These are phyloP conservation scores for Leccinum disarticulatum DNA, from an alignment of 768 basidiomycete species.

Conservation along the genomic window DNA sequence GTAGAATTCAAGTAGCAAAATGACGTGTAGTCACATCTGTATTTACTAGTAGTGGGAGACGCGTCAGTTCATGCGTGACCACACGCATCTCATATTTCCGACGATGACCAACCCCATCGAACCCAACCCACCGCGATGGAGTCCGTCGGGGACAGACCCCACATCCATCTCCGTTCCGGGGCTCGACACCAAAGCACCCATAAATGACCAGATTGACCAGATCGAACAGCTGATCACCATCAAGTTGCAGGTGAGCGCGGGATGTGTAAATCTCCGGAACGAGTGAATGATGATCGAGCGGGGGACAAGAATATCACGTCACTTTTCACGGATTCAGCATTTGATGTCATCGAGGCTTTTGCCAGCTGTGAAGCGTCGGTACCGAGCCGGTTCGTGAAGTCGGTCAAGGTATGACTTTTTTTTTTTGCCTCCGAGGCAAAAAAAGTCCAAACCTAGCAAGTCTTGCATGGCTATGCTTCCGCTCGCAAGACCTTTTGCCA, in stretches of 20 bases:
- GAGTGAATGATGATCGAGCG: slow-evolving; percentile 10
- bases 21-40: not conserved
- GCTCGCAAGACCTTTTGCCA: too few relatives aligned
- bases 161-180: slow-evolving; percentile 67
- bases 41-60: not conserved
- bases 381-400: slow-evolving; percentile 85
- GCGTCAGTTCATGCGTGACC: slow-evolving; percentile 28
- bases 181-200: slow-evolving; percentile 64
- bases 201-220: slow-evolving; percentile 86
- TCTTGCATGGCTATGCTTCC: too few relatives aligned
- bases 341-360: slow-evolving; percentile 76
- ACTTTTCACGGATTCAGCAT: slow-evolving; percentile 88
- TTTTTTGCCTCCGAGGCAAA: too few relatives aligned
- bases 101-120: slow-evolving; percentile 44
- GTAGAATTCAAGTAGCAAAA: too few relatives aligned
- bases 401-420: slow-evolving; percentile 64
- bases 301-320: slow-evolving; percentile 61
- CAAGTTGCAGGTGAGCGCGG: slow-evolving; percentile 68
- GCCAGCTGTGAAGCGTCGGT: slow-evolving; percentile 85
- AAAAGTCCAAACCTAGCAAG: too few relatives aligned
- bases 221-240: slow-evolving; percentile 95
- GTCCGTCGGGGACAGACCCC: slow-evolving; percentile 57
- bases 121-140: slow-evolving; percentile 68
- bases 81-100: slow-evolving; percentile 10
- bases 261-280: slow-evolving; percentile 3